phyloP scores from a whole-genome alignment of 129 eudicot species.

The Pulicaria dysenterica region DNA sequence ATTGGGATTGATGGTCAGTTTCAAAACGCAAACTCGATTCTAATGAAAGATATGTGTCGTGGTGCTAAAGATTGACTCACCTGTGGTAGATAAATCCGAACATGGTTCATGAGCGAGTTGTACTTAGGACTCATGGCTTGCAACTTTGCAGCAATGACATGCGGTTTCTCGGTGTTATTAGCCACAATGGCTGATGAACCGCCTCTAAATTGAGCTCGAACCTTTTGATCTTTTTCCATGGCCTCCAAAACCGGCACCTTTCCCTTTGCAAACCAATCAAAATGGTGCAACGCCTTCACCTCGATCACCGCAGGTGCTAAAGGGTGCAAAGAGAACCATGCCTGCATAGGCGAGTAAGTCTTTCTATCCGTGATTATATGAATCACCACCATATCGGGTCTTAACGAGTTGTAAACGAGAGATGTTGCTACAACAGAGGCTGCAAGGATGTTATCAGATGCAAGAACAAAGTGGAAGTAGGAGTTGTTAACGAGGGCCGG shows the following conservation, averaged over 20 bases:
- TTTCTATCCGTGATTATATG: conserved; percentile 85
- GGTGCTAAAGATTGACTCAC: conserved; percentile 35
- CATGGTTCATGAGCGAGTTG: conserved; percentile 84
- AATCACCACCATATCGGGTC: conserved; percentile 69
- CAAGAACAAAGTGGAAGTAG: conserved; percentile 81
- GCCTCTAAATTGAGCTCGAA: conserved; percentile 72
- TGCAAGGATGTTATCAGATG: conserved; percentile 91
- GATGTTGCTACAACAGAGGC: conserved; percentile 92
- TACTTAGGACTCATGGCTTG: conserved; percentile 83
- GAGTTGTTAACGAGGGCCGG: conserved; percentile 87
- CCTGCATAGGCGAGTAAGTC: conserved; percentile 87
- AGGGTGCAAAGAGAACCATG: conserved; percentile 90
- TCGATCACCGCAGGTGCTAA: conserved; percentile 79
- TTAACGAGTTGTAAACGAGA: conserved; percentile 69
- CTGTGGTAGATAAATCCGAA: conserved; percentile 82
- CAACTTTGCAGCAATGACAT: conserved; percentile 81
- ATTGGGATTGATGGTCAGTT: no score
- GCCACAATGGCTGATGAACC: conserved; percentile 89
- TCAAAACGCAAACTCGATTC: no score
- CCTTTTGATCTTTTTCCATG: conserved; percentile 90
- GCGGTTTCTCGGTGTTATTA: conserved; percentile 73
- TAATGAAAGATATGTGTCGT: no score
- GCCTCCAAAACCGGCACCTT: conserved; percentile 90
- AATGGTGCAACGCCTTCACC: conserved; percentile 81
- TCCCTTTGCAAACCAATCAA: conserved; percentile 94